Evolutionary conservation across 164 flowering plant genomes (phyloP).

Genomic region (Santalum album): DNA sequence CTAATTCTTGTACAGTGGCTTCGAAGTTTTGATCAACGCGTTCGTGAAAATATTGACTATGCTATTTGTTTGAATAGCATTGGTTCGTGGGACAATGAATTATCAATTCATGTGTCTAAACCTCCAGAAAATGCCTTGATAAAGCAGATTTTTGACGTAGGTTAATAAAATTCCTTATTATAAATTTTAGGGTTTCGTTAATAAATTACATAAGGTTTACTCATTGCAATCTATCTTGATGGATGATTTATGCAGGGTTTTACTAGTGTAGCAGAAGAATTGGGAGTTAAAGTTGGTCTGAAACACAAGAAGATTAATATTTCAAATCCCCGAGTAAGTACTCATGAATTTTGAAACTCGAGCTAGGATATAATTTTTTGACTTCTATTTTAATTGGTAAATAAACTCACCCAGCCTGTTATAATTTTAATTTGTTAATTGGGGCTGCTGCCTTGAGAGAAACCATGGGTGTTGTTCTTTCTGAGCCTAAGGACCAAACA

Average conservation of each 20-base stretch:
- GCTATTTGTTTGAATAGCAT: conserved; percentile 95
- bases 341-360: background rate
- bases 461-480: background rate
- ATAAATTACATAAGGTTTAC: too few species aligned
- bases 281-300: conserved; percentile 68
- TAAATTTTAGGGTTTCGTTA: too few species aligned
- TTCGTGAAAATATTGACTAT: conserved; percentile 93
- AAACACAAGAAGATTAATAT: conserved; percentile 97
- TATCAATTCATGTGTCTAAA: conserved; percentile 92
- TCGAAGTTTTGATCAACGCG: conserved; percentile 79
- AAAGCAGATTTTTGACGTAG: conserved; percentile 82
- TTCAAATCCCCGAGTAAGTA: conserved; percentile 90
- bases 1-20: conserved; percentile 63
- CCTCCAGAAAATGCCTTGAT: conserved; percentile 96
- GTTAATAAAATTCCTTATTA: conserved; percentile 4
- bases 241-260: conserved; percentile 52
- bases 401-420: too few species aligned
- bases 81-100: conserved; percentile 61
- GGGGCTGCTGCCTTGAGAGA: background rate
- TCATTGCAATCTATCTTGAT: conserved; percentile 6
- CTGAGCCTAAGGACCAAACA: background rate
- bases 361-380: background rate
- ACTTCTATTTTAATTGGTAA: too few species aligned
- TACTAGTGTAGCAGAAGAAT: conserved; percentile 59
- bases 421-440: too few species aligned